Evolutionary conservation across 805 yeast genomes (phyloP).

Genomic region (Candida coquimbonensis): DNA sequence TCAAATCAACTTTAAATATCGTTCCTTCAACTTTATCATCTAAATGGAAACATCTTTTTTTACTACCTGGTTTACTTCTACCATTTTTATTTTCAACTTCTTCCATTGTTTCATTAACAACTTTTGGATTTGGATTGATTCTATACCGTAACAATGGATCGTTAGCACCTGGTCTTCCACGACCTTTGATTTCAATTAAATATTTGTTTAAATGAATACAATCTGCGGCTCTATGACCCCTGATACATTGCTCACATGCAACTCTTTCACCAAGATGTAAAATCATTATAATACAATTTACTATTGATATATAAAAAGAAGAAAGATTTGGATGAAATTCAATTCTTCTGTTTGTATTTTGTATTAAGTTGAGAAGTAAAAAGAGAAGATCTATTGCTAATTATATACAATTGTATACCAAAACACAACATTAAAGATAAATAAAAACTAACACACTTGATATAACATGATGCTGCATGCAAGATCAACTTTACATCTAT

Average conservation of each 20-base stretch:
- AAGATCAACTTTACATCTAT: no score
- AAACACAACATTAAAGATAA: no score
- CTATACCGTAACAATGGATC: conserved; percentile 14
- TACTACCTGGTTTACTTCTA: conserved; percentile 3
- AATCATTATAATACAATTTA: conserved; percentile 42
- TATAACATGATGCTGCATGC: no score
- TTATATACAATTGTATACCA: no score
- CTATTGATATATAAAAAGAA: background rate
- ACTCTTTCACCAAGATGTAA: conserved; percentile 72
- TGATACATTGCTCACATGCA: conserved; percentile 79
- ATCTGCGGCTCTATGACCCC: conserved; percentile 87
- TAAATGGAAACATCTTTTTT: conserved; percentile 12
- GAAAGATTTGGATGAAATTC: background rate
- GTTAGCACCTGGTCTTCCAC: conserved; percentile 71
- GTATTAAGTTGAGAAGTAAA: no score
- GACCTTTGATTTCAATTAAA: conserved; percentile 76
- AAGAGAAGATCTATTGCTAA: no score
- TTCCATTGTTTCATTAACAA: conserved; percentile 7
- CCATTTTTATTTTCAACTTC: conserved; percentile 14
- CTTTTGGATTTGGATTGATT: conserved; percentile 8
- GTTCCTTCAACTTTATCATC: conserved; percentile 9
- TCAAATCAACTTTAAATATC: conserved; percentile 7
- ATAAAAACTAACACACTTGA: no score
- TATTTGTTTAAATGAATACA: conserved; percentile 80
- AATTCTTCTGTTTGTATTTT: no score